These are phyloP conservation scores for Sugiyamaella boreocaroliniensis DNA, from an alignment of 805 yeast species.

Conservation along the genomic window DNA sequence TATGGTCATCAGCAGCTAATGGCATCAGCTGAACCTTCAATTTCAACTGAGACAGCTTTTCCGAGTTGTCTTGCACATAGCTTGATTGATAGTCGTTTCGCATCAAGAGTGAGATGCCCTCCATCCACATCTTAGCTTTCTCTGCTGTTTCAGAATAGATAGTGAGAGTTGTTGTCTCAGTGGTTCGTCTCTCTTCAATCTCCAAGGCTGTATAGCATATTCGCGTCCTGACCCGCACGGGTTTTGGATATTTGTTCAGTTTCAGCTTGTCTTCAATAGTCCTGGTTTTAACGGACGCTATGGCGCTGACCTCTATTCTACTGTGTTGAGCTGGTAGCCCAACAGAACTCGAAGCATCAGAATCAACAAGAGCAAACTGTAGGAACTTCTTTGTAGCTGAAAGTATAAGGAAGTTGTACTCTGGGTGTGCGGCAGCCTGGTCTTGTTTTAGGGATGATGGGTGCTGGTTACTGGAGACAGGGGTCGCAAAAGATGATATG, in stretches of 20 bases:
- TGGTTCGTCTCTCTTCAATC: background rate
- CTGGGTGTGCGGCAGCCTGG: background rate
- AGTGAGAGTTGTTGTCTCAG: slow-evolving; percentile 38
- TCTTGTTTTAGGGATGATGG: background rate
- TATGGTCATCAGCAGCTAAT: background rate
- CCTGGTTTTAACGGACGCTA: too few species aligned
- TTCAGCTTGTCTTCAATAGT: too few species aligned
- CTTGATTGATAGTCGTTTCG: slow-evolving; percentile 35
- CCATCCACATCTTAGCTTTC: slow-evolving; percentile 66
- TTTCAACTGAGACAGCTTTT: slow-evolving; percentile 40
- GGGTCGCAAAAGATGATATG: background rate
- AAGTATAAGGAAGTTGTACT: slow-evolving; percentile 2
- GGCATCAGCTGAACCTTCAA: slow-evolving; percentile 40
- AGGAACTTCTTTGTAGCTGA: slow-evolving; percentile 14
- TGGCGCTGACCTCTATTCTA: too few species aligned
- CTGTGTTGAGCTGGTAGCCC: too few species aligned
- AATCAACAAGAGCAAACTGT: background rate
- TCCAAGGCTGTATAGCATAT: background rate
- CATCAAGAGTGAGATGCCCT: slow-evolving; percentile 57
- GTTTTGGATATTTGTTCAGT: too few species aligned
- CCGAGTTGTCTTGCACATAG: slow-evolving; percentile 41
- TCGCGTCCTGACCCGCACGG: background rate
- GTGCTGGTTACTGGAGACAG: background rate
- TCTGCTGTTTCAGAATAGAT: slow-evolving; percentile 68
- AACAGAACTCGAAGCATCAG: background rate